Conservation (phyloP, 1,284 basidiomycete species). For the Thecaphora thlaspeos region DNA sequence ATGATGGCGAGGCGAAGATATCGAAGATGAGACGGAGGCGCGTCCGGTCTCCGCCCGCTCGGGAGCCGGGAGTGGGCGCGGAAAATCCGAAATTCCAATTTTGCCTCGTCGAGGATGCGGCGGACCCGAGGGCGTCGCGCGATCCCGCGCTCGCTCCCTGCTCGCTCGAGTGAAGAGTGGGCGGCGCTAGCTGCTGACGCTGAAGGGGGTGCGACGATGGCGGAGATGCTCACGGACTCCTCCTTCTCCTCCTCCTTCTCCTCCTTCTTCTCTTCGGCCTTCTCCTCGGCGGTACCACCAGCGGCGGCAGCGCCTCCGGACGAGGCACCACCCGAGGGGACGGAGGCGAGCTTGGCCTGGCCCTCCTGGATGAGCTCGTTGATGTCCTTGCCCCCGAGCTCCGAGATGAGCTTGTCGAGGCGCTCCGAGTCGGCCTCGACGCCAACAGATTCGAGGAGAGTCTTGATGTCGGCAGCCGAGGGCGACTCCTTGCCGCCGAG, state of each 20-base stretch:
- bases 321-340: conserved; percentile 61
- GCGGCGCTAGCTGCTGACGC: no score
- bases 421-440: conserved; percentile 85
- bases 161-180: neutral
- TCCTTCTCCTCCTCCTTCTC: conserved; percentile 58
- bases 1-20: no score
- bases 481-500: conserved; percentile 87
- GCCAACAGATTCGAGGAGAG: conserved; percentile 78
- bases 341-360: conserved; percentile 87
- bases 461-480: conserved; percentile 83
- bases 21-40: neutral
- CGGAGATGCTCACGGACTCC: conserved; percentile 37
- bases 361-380: conserved; percentile 85
- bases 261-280: conserved; percentile 67
- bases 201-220: neutral
- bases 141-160: neutral
- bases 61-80: neutral
- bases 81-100: no score
- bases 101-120: no score
- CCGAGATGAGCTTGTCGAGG: conserved; percentile 81
- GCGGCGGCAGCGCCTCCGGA: conserved; percentile 65
- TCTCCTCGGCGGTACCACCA: conserved; percentile 68
- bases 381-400: conserved; percentile 90
- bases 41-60: neutral
- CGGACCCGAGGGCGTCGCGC: neutral